Percentiles rank a stretch among this genome's conserved stretches.
Evolutionary conservation across 1,284 basidiomycete species (phyloP).

Genomic region (Coniferiporia weirii): DNA sequence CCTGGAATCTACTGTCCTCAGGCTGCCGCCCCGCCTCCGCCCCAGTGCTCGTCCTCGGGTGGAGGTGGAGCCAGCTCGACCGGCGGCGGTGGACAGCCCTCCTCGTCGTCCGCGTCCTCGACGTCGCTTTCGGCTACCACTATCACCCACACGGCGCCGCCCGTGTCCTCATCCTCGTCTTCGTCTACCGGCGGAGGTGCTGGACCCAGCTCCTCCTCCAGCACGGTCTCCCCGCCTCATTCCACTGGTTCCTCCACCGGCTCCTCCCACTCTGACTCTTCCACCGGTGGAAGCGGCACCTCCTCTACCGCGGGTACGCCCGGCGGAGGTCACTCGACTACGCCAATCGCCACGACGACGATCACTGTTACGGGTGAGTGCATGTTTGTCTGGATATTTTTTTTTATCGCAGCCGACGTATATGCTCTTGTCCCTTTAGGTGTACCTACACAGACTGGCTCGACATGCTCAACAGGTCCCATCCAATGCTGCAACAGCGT

Average conservation of each 20-base stretch:
- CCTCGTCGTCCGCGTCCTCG: too few relatives aligned
- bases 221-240: background rate
- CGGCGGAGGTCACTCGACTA: background rate
- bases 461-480: conserved; percentile 19
- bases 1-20: too few relatives aligned
- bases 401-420: too few relatives aligned
- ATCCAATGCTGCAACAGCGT: conserved; percentile 30
- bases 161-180: background rate
- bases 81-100: background rate
- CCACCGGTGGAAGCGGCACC: background rate
- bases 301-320: background rate
- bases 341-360: background rate
- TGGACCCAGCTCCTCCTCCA: background rate
- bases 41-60: background rate
- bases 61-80: background rate
- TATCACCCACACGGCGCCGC: too few relatives aligned
- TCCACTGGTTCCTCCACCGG: background rate
- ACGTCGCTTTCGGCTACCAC: too few relatives aligned
- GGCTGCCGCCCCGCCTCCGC: too few relatives aligned
- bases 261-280: too few relatives aligned
- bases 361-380: background rate
- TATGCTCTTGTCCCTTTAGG: background rate
- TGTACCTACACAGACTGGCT: background rate
- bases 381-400: background rate
- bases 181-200: background rate